A percentile compares a stretch with the other conserved stretches of the same genome.
Conservation (phyloP, 495 filamentous ascomycete genomes). For the Aspergillus incahuasiensis region DNA sequence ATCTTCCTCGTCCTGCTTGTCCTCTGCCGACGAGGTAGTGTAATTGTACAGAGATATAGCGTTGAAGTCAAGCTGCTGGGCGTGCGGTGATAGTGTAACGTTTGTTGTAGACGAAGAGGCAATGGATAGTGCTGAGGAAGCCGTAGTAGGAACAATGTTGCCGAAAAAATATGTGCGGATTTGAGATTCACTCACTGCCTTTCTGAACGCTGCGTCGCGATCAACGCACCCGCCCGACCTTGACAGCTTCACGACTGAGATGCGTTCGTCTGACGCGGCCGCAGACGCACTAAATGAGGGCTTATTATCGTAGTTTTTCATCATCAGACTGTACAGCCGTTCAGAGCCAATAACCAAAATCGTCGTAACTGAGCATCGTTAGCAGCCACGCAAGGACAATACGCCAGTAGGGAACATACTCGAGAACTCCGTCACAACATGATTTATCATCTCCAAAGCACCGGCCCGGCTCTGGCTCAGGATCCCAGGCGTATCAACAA, state of each 20-base stretch:
- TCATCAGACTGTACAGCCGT: constrained; percentile 71
- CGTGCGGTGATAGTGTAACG: constrained; percentile 77
- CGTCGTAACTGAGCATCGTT: constrained; percentile 54
- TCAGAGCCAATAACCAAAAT: constrained; percentile 83
- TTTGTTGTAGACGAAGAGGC: constrained; percentile 40
- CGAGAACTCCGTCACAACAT: constrained; percentile 83
- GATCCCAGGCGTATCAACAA: constrained; percentile 80
- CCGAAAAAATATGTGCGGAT: constrained; percentile 96
- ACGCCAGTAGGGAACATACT: constrained; percentile 38
- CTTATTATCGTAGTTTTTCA: constrained; percentile 63
- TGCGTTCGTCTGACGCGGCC: constrained; percentile 48
- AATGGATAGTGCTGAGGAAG: constrained; percentile 28
- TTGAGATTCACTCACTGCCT: constrained; percentile 61
- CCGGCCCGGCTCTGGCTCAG: constrained; percentile 55
- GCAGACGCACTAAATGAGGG: constrained; percentile 49
- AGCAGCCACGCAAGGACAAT: not conserved
- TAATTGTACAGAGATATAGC: constrained; percentile 67
- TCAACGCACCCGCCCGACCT: constrained; percentile 88
- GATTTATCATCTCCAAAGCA: constrained; percentile 69
- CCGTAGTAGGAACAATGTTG: constrained; percentile 41
- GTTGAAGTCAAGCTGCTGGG: constrained; percentile 70
- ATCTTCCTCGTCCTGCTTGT: constrained; percentile 32
- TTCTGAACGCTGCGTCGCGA: constrained; percentile 70
- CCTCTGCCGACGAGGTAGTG: constrained; percentile 39
- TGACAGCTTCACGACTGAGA: constrained; percentile 71